These are phyloP conservation scores for Quercus cerris DNA, from an alignment of 306 rosid genomes.

Conservation along the genomic window DNA sequence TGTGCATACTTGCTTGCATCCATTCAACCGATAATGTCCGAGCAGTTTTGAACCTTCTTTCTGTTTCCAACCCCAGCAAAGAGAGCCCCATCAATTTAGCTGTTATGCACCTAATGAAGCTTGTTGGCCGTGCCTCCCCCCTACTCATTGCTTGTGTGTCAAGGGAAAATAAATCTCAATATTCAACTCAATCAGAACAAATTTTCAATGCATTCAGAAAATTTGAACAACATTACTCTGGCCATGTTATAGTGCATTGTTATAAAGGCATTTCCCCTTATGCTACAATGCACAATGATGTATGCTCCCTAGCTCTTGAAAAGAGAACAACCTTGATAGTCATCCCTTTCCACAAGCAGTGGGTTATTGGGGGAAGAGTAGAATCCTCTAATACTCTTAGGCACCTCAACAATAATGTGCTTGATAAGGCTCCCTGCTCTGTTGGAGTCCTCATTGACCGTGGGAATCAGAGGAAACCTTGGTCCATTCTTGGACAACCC, in stretches of 20 bases:
- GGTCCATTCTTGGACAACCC: constrained; percentile 14
- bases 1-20: constrained; percentile 57
- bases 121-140: constrained; percentile 48
- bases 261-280: constrained; percentile 63
- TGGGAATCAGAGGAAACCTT: constrained; percentile 33
- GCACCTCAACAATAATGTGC: constrained; percentile 53
- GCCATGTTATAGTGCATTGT: constrained; percentile 32
- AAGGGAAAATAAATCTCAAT: constrained; percentile 3
- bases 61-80: constrained; percentile 54
- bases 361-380: constrained; percentile 28
- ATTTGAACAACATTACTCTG: constrained; percentile 26
- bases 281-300: constrained; percentile 77
- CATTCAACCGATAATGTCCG: constrained; percentile 48
- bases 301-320: constrained; percentile 66
- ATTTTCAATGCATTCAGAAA: constrained; percentile 47
- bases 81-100: constrained; percentile 35
- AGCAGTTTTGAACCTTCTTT: constrained; percentile 50
- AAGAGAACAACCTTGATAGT: constrained; percentile 54
- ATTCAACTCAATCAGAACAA: constrained; percentile 28
- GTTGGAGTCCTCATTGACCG: constrained; percentile 68
- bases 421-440: constrained; percentile 78
- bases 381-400: constrained; percentile 35
- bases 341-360: constrained; percentile 56
- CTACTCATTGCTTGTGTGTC: constrained; percentile 44
- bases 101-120: constrained; percentile 55